Evolutionary conservation across 1,284 basidiomycete genomes (phyloP), one percentile per base, ranked within the genome.

Genomic region (Golubevia pallescens): DNA sequence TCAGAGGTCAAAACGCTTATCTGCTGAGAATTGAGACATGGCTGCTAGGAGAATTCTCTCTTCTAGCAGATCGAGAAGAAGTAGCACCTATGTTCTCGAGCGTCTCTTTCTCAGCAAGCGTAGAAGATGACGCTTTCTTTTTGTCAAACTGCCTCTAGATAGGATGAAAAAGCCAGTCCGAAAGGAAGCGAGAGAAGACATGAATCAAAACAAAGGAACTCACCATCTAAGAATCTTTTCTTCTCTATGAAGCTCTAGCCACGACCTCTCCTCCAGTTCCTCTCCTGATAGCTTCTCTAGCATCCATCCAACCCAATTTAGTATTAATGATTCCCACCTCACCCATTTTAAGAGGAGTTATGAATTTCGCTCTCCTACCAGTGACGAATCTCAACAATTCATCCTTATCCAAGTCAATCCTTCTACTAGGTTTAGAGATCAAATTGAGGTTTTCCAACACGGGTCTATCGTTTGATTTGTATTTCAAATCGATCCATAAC

Each of bases 401-500:
- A 3, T 88, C 86, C 60, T 88, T 73, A 60, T 90, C 89, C 91
- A 96, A 90, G 77, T 90, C 90, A 42, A 95, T 88, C 57, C 90
- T 89, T 77, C 91, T 90, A 80, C 90, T 91, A 2, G 93, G 92
- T 81, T 89, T 90, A 86, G 90, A 91, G 74, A 94, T 88, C 77
- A 93, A 88, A 73, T 90, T 88, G 90, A 93, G 92, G 72, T 88
- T 81, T 61, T 87, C 88, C 66, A 96, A 88, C 19, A 95, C 93
- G 0, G 93, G 92, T 32, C 90, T 87, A 86, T 95, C 93, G 72
- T 93, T 91, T 1, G 70, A 61, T 60, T 93, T 89, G 86, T 94
- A 95, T 86, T 96, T 96, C 73, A 96, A 90, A 69, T 93, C 90
- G 1, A 92, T 92, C 93, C 94, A 95, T 85, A 96, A 92, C 38